A percentile compares a stretch with the other conserved stretches of the same genome.
phyloP scores from a whole-genome alignment of 2,329 filamentous ascomycete genomes.

The Clonostachys rosea region DNA sequence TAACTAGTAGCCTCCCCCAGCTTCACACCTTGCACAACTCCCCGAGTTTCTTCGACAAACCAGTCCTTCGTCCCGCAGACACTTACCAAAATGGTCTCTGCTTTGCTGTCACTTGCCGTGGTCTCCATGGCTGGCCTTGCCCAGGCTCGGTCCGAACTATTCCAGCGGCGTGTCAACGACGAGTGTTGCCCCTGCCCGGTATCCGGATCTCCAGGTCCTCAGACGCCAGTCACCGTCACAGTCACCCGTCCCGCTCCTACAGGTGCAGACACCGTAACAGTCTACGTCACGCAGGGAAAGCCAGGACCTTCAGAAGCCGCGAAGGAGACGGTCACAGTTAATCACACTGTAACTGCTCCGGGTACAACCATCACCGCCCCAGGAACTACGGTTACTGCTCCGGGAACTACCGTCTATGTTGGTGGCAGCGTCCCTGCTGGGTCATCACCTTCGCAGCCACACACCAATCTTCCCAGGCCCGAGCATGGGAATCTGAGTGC shows the following conservation, averaged over 20 bases:
- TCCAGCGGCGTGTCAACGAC: conserved; percentile 9
- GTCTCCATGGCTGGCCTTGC: conserved; percentile 16
- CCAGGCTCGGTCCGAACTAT: conserved; percentile 14
- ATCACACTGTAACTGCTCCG: conserved; percentile 9
- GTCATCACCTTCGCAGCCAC: no score
- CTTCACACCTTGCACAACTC: no score
- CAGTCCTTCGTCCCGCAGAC: no score
- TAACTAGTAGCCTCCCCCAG: no score
- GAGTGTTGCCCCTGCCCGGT: conserved; percentile 21
- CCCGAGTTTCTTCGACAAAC: no score
- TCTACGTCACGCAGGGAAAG: neutral
- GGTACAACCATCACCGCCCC: neutral
- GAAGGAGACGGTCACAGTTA: conserved; percentile 17
- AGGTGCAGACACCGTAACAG: conserved; percentile 5
- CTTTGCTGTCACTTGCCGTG: conserved; percentile 4
- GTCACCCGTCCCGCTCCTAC: conserved; percentile 5
- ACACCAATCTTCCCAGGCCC: neutral
- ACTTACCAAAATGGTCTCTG: no score
- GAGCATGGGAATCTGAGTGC: neutral
- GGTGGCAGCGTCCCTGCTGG: neutral
- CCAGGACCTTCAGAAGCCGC: conserved; percentile 3
- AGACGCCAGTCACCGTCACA: conserved; percentile 18
- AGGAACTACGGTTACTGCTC: neutral
- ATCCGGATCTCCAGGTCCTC: conserved; percentile 5
- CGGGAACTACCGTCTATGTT: neutral